Conservation (phyloP, 2,329 filamentous ascomycete species). For the Aspergillus sp. region DNA sequence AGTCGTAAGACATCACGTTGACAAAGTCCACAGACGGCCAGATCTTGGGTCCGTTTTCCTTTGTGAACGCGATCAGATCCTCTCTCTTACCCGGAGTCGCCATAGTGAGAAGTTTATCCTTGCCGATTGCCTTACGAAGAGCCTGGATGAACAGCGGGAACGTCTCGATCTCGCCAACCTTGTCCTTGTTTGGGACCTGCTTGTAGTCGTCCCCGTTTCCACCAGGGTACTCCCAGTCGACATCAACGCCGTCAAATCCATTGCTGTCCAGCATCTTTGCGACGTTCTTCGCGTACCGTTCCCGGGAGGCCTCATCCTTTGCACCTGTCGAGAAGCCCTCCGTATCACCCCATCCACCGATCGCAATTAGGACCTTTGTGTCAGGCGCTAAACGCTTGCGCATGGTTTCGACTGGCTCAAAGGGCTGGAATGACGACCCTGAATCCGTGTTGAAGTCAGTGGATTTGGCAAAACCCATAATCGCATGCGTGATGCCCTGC, state of each 20-base stretch:
- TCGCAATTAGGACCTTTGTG: constrained; percentile 67
- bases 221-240: constrained; percentile 65
- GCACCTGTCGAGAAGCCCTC: constrained; percentile 61
- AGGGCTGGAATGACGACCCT: constrained; percentile 51
- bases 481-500: constrained; percentile 53
- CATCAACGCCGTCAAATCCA: constrained; percentile 67
- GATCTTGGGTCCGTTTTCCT: constrained; percentile 57
- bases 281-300: constrained; percentile 64
- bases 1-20: constrained; percentile 71
- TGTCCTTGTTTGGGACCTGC: constrained; percentile 57
- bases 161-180: constrained; percentile 59
- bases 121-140: constrained; percentile 59
- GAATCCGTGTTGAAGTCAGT: constrained; percentile 50
- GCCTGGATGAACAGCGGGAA: constrained; percentile 62
- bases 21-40: constrained; percentile 63
- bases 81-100: constrained; percentile 62
- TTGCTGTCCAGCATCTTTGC: constrained; percentile 60
- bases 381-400: constrained; percentile 53
- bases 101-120: constrained; percentile 62
- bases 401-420: constrained; percentile 52
- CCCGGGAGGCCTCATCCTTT: constrained; percentile 51
- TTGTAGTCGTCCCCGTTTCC: constrained; percentile 72
- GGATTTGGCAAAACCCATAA: constrained; percentile 56
- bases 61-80: constrained; percentile 69
- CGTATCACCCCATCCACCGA: constrained; percentile 74